Base-by-base conservation (phyloP, 768 basidiomycete species). In the Boletus vinaceobasis region DNA sequence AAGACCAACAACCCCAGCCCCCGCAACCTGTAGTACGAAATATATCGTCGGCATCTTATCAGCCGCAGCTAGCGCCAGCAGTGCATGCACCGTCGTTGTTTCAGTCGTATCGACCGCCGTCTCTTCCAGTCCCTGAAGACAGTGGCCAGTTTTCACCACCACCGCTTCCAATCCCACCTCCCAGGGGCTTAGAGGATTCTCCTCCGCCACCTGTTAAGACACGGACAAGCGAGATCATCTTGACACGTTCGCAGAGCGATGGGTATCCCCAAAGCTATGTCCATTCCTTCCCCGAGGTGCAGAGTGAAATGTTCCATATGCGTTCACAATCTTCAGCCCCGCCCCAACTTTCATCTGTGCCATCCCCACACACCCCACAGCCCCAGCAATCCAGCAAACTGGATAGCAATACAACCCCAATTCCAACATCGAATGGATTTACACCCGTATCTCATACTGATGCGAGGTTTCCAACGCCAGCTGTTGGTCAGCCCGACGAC, bases 81-180 rank as follows among this genome's bases (percentile, higher is more conserved):
- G 31, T 52, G n/a, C 55, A 56, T 53, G 57, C 60, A 13, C 63
- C 59, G 26, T 67, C 63, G 8, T 39, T 68, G 47, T 70, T 70
- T 45, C 59, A 61, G 44, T 56, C 65, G 6, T 63, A 63, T 38
- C 62, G 44, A 19, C 60, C 65, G 4, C 64, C 65, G 2, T 65
- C 61, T n/a, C 55, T 57, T 45, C 48, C 58, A n/a, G 4, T 44
- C 1, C 15, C 55, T 21, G 65, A 58, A 32, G 64, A 60, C 5
- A 23, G 21, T 49, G 60, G 56, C 45, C 56, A 62, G 33, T 68
- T 32, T 43, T 70, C 69, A 11, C 69, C 69, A 17, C 68, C 69
- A 26, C 64, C 69, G 1, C 48, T 70, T 13, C 70, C 64, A 8
- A 50, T 70, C 43, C 69, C 70, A 1, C 68, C 69, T 1, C 69